Conservation (phyloP, 2,329 filamentous ascomycete genomes). For the Bipolaris sorokiniana region DNA sequence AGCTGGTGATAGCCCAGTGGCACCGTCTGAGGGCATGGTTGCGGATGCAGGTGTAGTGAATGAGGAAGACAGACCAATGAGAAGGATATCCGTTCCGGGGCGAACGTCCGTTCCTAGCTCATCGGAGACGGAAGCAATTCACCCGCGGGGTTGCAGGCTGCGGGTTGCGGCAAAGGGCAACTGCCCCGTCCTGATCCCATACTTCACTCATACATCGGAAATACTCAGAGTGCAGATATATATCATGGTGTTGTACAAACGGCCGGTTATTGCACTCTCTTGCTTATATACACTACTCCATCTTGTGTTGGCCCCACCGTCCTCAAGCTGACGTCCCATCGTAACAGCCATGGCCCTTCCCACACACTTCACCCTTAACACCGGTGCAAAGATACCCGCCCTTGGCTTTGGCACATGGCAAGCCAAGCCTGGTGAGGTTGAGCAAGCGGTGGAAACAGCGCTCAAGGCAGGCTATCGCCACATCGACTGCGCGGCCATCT, state of each 20-base stretch:
- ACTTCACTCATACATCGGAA: background rate
- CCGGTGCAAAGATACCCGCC: conserved; percentile 76
- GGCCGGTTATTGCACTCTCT: background rate
- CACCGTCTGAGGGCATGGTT: background rate
- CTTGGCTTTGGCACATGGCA: conserved; percentile 81
- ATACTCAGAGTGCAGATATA: background rate
- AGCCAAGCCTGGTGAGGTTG: conserved; percentile 65
- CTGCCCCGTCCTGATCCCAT: background rate
- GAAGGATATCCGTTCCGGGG: background rate
- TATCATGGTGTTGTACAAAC: background rate
- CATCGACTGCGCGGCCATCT: conserved; percentile 75
- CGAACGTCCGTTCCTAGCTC: background rate
- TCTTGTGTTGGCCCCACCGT: background rate
- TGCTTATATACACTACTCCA: background rate
- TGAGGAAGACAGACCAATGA: background rate
- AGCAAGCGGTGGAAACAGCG: conserved; percentile 69
- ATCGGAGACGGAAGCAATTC: background rate
- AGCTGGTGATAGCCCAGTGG: background rate
- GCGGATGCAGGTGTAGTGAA: background rate
- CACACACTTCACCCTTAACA: conserved; percentile 61
- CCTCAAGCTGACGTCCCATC: background rate
- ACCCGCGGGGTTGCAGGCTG: background rate
- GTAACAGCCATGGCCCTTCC: conserved; percentile 25
- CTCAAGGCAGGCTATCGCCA: conserved; percentile 72
- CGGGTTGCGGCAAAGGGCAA: background rate